Base-by-base conservation (phyloP, 2,329 filamentous ascomycete genomes). In the Penicillium vulpinum region DNA sequence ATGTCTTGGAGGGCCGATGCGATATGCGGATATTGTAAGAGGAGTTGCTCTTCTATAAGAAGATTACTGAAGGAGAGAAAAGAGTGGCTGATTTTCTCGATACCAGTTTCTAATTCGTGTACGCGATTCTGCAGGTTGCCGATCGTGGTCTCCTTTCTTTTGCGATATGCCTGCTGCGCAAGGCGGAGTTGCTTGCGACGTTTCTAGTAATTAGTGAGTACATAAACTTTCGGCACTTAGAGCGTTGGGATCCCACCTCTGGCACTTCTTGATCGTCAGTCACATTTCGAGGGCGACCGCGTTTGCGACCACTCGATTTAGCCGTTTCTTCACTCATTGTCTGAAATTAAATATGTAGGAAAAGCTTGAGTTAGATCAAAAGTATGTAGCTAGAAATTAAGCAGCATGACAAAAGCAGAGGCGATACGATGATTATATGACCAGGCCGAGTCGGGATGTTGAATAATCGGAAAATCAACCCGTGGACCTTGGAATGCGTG, bases 61-160 rank as follows among this genome's bases (percentile, higher is more conserved):
- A 68, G 54, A 59, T 56, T 62, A 58, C 66, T 68, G 44, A 68
- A 67, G 3, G 66, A 65, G 22, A 68, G 58, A 48, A 68, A 68
- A 18, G 64, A 67, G 36, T 65, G 46, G 60, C 66, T 65, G 44
- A 68, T 54, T 36, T 65, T 52, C 49, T 66, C 60, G 46, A 68
- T 65, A 36, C 63, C 66, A 15, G 52, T 41, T 53, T 68, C 65
- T 28, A 66, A 48, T 52, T 67, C 59, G 36, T 63, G 58, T 21
- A 68, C 63, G 18, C 66, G 66, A 21, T 43, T 51, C 56, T 66
- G 66, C 21, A 68, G 53, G 51, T 61, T 65, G 44, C 15, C 58
- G 40, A 68, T 68, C 7, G 66, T 66, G 36, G 55, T 67, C 31
- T 68, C 66, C 44, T 68, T 68, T 31, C 66, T 61, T 43, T 60